Base-by-base conservation (phyloP, 768 basidiomycete genomes). In the Naganishia vishniacii region DNA sequence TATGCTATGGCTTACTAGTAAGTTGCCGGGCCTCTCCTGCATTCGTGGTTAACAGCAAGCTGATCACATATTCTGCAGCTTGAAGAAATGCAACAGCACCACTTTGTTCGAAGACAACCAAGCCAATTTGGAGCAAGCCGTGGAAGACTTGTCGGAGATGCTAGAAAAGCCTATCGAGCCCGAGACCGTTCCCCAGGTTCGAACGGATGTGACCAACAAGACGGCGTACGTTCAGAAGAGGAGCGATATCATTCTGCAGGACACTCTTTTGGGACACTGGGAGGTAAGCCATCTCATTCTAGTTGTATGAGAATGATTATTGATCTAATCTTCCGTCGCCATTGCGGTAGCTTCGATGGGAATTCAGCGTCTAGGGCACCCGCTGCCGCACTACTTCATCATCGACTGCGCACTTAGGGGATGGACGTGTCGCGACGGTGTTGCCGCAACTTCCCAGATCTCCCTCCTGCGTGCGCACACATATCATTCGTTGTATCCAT, bases 81-180 rank as follows among this genome's bases (percentile, higher is more conserved):
- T 99, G 29, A 86, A 84, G 42, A 86, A 83, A 73, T 85, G 88
- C 59, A 98, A 97, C 73, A 82, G 88, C 81, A 98, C 97, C 79
- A 89, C 91, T 73, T 79, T 98, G 48, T 98, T 91, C 72, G 94
- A 97, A 78, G 93, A 97, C 78, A 98, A 98, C 73, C 95, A 99
- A 79, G 83, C 91, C 74, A 92, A 98, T 74, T 80, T 99, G 42
- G 95, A 99, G 78, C 84, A 84, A 68, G 95, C 94, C 0, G 94
- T 98, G 5, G 95, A 99, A 75, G 89, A 93, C 65, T 81, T 98
- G 13, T 91, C 91, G 0, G 94, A 95, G 75, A 79, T 94, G 44
- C 81, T 99, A 18, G 95, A 98, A 79, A 84, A 85, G n/a, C 89
- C 88, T 6, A 85, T 97, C 63, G 91, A 97, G 69, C 79, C 88